phyloP scores from a whole-genome alignment of 2,329 filamentous ascomycete species.

The Teratosphaeria gauchensis region DNA sequence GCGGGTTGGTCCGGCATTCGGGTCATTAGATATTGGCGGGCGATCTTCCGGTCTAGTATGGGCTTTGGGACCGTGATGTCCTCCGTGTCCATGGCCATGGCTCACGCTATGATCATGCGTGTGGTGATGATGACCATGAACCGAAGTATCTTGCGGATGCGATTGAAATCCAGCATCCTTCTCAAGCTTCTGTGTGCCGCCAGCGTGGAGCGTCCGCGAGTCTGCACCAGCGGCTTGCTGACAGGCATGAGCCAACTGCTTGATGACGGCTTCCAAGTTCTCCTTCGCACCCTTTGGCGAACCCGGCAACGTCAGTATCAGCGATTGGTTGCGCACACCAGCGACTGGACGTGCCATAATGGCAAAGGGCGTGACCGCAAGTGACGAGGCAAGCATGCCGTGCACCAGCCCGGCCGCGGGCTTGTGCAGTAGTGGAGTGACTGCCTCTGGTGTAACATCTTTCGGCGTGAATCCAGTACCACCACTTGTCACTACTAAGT shows the following conservation, averaged over 20 bases:
- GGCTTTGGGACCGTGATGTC: constrained; percentile 45
- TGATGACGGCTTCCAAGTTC: constrained; percentile 80
- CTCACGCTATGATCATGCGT: constrained; percentile 32
- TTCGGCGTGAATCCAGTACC: constrained; percentile 84
- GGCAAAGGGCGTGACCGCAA: constrained; percentile 84
- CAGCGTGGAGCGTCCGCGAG: constrained; percentile 68
- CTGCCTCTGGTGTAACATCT: constrained; percentile 83
- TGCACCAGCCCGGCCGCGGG: constrained; percentile 85
- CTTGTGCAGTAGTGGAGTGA: constrained; percentile 69
- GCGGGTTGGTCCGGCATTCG: constrained; percentile 50
- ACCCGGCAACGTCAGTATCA: constrained; percentile 84
- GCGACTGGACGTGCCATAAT: constrained; percentile 94
- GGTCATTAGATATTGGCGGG: constrained; percentile 49
- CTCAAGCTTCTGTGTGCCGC: constrained; percentile 76
- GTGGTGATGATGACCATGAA: constrained; percentile 16
- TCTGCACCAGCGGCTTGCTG: constrained; percentile 74
- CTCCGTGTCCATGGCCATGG: constrained; percentile 36
- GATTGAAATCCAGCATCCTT: constrained; percentile 55
- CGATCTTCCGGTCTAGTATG: constrained; percentile 58
- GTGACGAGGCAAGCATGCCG: constrained; percentile 79
- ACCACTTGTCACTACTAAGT: constrained; percentile 79
- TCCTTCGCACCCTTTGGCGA: constrained; percentile 93
- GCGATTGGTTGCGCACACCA: constrained; percentile 67
- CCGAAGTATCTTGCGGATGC: constrained; percentile 7
- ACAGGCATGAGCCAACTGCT: constrained; percentile 91